Evolutionary conservation across 2,329 filamentous ascomycete genomes (phyloP), one percentile per base, ranked within the genome.

Genomic region (Fusarium heterosporum): DNA sequence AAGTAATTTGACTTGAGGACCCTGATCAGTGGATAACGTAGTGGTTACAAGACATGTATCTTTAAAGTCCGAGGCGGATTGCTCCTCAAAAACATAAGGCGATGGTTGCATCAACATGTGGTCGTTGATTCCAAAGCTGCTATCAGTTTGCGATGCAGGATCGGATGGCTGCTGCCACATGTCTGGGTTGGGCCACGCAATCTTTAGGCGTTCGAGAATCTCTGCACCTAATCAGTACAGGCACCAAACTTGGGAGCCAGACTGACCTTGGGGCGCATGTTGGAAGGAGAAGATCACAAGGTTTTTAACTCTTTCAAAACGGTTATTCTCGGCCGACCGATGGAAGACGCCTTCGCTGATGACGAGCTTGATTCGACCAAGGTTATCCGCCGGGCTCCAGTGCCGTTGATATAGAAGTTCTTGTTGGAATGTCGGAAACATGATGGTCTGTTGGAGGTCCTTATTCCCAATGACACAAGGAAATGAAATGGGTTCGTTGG

Each of bases 251-350:
- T 1, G 3, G 6, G 32, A 14, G 10, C 16, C 8, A 5, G 16
- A 78, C 83, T 68, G 80, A 95, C 93, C 85, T 54, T 91, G 79
- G 1, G 93, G 93, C 32, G 91, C 93, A 80, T 96, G 92, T 73
- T 96, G 92, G 72, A 96, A 97, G 1, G 93, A 90, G 77, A 97
- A 96, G 14, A 86, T 86, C 25, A 93, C 86, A 42, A 93, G 78
- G 71, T 94, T 92, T 73, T 90, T 91, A 64, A 91, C 81, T 39
- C 88, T 82, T 70, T 92, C 88, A 66, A 91, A 87, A 0, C 87
- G 85, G 40, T 80, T 77, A 3, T 41, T 19, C 3, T 80, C 78
- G 1, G 79, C 55, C 3, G 80, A 85, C 60, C 85, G 82, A 36
- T 87, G 81, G 11, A 84, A 81, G 58, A 93, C 88, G 0, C 91